phyloP scores from a whole-genome alignment of 306 rosid species.

The Rosa persica region DNA sequence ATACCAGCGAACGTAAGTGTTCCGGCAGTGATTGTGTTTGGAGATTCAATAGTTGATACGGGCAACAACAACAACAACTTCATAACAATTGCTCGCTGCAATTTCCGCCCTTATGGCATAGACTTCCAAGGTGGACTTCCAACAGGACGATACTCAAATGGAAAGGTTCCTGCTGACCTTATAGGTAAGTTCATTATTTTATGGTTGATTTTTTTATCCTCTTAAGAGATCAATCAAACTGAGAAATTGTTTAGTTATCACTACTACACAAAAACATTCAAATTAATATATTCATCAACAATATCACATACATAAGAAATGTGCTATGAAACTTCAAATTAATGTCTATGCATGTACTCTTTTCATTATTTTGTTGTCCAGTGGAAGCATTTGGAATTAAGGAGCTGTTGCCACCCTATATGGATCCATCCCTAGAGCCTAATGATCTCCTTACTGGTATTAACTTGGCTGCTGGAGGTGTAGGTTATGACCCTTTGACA shows the following conservation, averaged over 20 bases:
- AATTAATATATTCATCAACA: too few relatives aligned
- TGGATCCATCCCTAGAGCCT: conserved; percentile 22
- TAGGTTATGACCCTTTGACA: conserved; percentile 52
- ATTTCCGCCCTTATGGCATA: conserved; percentile 68
- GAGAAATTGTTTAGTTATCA: neutral
- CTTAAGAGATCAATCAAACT: neutral
- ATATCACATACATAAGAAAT: neutral
- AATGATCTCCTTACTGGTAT: conserved; percentile 43
- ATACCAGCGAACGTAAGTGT: conserved; percentile 27
- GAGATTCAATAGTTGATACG: conserved; percentile 73
- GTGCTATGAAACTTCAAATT: too few relatives aligned
- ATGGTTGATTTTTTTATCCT: too few relatives aligned
- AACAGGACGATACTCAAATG: conserved; percentile 72
- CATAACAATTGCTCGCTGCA: conserved; percentile 41
- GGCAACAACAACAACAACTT: conserved; percentile 63
- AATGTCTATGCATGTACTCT: too few relatives aligned
- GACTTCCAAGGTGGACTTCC: conserved; percentile 57
- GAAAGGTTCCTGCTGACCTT: conserved; percentile 61
- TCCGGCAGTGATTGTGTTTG: conserved; percentile 61
- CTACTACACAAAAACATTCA: too few relatives aligned
- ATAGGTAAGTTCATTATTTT: conserved; percentile 35
- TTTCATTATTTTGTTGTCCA: neutral
- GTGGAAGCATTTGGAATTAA: conserved; percentile 49
- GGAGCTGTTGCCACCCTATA: conserved; percentile 31
- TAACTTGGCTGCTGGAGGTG: conserved; percentile 54